These are phyloP conservation scores for Penicillium brevicompactum DNA, from an alignment of 2,329 filamentous ascomycete species.

Conservation along the genomic window DNA sequence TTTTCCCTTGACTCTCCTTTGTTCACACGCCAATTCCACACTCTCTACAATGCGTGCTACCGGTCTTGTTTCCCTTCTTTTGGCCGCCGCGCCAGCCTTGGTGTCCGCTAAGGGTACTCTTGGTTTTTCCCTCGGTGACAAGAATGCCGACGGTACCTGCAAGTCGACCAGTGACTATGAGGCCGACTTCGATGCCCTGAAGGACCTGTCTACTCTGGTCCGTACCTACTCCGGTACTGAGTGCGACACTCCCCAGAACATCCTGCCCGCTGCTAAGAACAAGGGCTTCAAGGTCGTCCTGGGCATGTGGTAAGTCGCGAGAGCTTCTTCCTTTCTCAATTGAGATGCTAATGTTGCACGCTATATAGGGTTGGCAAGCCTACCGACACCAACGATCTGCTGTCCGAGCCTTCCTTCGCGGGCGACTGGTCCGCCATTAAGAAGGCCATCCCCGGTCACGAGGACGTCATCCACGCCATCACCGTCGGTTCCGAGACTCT, in stretches of 20 bases:
- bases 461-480: conserved; percentile 65
- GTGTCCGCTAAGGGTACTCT: conserved; percentile 58
- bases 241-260: conserved; percentile 64
- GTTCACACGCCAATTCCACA: conserved; percentile 3
- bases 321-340: neutral
- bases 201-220: conserved; percentile 57
- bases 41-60: conserved; percentile 48
- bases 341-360: neutral
- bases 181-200: conserved; percentile 65
- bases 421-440: conserved; percentile 63
- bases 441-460: conserved; percentile 46
- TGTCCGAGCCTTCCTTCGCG: conserved; percentile 53
- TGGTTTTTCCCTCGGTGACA: conserved; percentile 69
- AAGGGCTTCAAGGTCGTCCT: conserved; percentile 70
- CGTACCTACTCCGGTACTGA: conserved; percentile 69
- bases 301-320: conserved; percentile 63
- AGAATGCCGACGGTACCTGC: conserved; percentile 62
- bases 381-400: conserved; percentile 42
- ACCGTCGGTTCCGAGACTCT: conserved; percentile 72
- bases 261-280: conserved; percentile 66
- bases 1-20: neutral
- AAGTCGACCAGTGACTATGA: conserved; percentile 66
- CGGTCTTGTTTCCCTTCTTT: conserved; percentile 41
- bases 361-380: conserved; percentile 21
- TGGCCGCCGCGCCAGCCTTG: conserved; percentile 50